Evolutionary conservation across 208 protist genomes (phyloP).

Genomic region (Leishmania guyanensis): DNA sequence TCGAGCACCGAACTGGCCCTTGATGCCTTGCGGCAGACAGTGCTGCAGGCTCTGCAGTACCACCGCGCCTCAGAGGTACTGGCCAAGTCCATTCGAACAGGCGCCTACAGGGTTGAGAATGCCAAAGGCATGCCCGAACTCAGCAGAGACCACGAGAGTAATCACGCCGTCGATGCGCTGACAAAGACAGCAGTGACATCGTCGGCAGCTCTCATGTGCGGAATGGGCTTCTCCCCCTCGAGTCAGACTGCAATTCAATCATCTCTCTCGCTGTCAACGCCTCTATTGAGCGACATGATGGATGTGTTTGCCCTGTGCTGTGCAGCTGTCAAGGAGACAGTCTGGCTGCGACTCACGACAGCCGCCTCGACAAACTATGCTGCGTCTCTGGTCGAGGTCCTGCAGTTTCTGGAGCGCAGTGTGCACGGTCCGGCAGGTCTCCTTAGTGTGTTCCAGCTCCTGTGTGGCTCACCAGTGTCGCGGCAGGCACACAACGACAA

Average conservation of each 20-base stretch:
- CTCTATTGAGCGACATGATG: neutral
- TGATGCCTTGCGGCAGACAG: conserved; percentile 26
- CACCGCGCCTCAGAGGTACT: conserved; percentile 23
- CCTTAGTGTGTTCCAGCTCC: neutral
- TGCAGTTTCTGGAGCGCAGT: conserved; percentile 31
- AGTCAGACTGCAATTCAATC: neutral
- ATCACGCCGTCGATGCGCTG: neutral
- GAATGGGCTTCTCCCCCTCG: neutral
- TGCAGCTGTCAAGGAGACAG: conserved; percentile 21
- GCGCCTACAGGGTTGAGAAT: conserved; percentile 25
- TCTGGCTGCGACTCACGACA: conserved; percentile 28
- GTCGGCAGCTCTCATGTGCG: neutral
- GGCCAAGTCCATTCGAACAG: conserved; percentile 52
- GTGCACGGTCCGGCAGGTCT: conserved; percentile 29
- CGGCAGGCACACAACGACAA: neutral
- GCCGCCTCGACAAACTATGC: conserved; percentile 8
- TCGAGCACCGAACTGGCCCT: conserved; percentile 15
- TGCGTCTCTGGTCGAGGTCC: conserved; percentile 13
- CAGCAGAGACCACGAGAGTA: neutral
- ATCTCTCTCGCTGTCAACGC: neutral
- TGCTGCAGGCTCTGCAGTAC: conserved; percentile 21
- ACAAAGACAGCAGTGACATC: neutral
- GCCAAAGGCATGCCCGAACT: neutral
- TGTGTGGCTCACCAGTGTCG: conserved; percentile 1
- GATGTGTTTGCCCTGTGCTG: conserved; percentile 43